phyloP scores from a whole-genome alignment of 768 basidiomycete species.

The Amanita inopinata region DNA sequence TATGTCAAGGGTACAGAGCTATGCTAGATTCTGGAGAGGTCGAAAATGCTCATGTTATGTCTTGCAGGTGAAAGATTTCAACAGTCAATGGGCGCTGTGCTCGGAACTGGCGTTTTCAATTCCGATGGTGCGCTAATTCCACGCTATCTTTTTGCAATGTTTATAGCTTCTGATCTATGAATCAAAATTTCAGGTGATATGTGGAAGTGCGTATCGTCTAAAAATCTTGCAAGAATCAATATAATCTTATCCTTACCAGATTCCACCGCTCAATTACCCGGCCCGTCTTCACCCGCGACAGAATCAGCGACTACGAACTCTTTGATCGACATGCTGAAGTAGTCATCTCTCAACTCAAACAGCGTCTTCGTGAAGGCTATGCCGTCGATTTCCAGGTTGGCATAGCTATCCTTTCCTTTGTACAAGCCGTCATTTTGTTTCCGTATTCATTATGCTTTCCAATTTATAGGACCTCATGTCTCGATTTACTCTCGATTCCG shows the following conservation, averaged over 20 bases:
- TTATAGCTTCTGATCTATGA: too few species aligned
- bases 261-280: constrained; percentile 59
- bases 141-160: too few species aligned
- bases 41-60: not conserved
- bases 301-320: constrained; percentile 49
- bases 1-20: constrained; percentile 57
- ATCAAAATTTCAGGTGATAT: constrained; percentile 20
- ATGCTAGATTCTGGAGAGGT: not conserved
- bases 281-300: constrained; percentile 53
- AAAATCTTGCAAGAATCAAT: not conserved
- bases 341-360: constrained; percentile 33
- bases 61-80: constrained; percentile 33
- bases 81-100: constrained; percentile 32
- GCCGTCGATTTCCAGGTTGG: constrained; percentile 51
- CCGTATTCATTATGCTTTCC: not conserved
- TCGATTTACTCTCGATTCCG: constrained; percentile 58
- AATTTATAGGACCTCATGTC: constrained; percentile 41
- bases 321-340: constrained; percentile 47
- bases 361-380: constrained; percentile 37
- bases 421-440: not conserved
- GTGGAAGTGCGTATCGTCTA: constrained; percentile 24
- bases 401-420: not conserved
- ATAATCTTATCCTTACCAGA: constrained; percentile 16
- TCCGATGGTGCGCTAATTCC: constrained; percentile 38
- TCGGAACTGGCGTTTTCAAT: constrained; percentile 63